Base-by-base conservation (phyloP, 352 stramenopile species). In the Globisporangium lucens region DNA sequence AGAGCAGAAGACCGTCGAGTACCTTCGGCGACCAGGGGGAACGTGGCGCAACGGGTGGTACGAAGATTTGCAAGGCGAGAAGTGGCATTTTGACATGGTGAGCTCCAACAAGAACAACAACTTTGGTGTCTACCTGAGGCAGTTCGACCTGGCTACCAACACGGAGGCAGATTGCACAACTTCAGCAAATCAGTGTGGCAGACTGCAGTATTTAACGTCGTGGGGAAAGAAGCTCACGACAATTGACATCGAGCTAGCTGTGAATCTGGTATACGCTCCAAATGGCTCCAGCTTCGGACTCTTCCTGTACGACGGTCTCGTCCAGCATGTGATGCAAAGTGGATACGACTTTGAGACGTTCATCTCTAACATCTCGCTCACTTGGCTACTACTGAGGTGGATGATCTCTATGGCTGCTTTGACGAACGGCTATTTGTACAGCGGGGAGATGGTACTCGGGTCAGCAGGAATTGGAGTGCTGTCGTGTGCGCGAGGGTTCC, bases 31-130 rank as follows among this genome's bases (percentile, higher is more conserved):
- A 10, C 64, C 67, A 8, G 65, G 69, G 0, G 74, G 76, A 0
- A 49, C 58, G 1, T 83, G 78, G 80, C 58, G 64, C 20, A 76
- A 89, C 30, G 80, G 80, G 10, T 86, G 80, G 78, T 68, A 78
- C 61, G 73, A 81, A 29, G 70, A 73, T 22, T 12, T 10, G 30
- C 30, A 33, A 33, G 30, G 30, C 1, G 55, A 47, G 1, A 63
- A 65, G 38, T 80, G 72, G 63, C 57, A 73, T 68, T 70, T 73
- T 15, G 78, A 86, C 61, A 33, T 89, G 17, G 66, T 83, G 52
- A 80, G 67, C 22, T 72, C 68, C 20, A 61, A 81, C 2, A 51
- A 35, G 9, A 61, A 71, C n/a, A 74, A 68, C n/a, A 46, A 20
- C 2, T 55, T 71, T 24, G 77, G 79, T 9, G 62, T 17, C 56